phyloP scores from a whole-genome alignment of 805 yeast genomes.

The Metschnikowia peoriensis region DNA sequence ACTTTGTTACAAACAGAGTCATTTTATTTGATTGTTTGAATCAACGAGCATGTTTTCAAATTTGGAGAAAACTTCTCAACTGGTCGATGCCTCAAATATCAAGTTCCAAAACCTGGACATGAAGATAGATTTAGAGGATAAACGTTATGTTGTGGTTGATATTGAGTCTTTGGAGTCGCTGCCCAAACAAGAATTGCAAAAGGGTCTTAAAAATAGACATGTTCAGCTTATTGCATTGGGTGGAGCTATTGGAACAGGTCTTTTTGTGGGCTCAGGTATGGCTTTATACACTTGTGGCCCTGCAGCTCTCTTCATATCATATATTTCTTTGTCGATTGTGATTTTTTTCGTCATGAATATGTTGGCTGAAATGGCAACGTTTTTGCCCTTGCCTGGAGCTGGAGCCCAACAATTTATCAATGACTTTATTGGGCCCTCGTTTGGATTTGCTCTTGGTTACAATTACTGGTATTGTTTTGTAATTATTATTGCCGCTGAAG shows the following conservation, averaged over 20 bases:
- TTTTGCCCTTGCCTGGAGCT: constrained; percentile 22
- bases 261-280: constrained; percentile 20
- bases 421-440: constrained; percentile 18
- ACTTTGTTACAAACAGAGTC: too few species aligned
- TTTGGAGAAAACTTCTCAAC: too few species aligned
- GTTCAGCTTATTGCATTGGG: constrained; percentile 23
- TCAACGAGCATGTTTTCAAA: too few species aligned
- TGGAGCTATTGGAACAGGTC: constrained; percentile 24
- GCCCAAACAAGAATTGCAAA: constrained; percentile 14
- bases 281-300: constrained; percentile 18
- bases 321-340: constrained; percentile 17
- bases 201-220: constrained; percentile 23
- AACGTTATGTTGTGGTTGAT: constrained; percentile 15
- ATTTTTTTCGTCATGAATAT: constrained; percentile 24
- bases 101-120: too few species aligned
- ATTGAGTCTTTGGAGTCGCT: constrained; percentile 15
- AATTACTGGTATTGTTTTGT: constrained; percentile 21
- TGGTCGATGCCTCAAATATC: too few species aligned
- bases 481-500: constrained; percentile 20
- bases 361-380: constrained; percentile 22
- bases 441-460: constrained; percentile 22
- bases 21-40: too few species aligned
- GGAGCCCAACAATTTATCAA: constrained; percentile 21
- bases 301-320: constrained; percentile 19
- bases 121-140: constrained; percentile 15